Percentiles rank a stretch among this genome's conserved stretches.
phyloP scores from a whole-genome alignment of 2,329 filamentous ascomycete species.

The Sordariomycetes sp. region DNA sequence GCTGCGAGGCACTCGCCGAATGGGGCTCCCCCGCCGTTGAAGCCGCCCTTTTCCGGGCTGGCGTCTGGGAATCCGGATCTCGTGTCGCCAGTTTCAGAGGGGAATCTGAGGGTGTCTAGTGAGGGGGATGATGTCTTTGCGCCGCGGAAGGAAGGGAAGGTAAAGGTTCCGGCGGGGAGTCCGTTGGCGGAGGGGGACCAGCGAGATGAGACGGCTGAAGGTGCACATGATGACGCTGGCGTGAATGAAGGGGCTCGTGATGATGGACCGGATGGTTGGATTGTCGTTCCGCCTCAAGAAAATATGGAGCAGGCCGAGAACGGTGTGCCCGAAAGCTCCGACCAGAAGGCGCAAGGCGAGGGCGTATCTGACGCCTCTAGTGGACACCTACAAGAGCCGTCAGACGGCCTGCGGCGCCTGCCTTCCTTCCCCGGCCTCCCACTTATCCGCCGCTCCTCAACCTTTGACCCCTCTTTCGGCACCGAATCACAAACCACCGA shows the following conservation, averaged over 20 bases:
- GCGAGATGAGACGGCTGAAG: background rate
- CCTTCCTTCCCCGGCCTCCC: slow-evolving; percentile 44
- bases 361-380: background rate
- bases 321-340: background rate
- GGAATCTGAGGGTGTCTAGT: slow-evolving; percentile 4
- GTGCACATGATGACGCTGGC: background rate
- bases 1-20: background rate
- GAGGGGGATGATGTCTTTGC: slow-evolving; percentile 5
- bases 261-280: slow-evolving; percentile 13
- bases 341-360: background rate
- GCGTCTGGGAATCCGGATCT: slow-evolving; percentile 12
- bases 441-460: slow-evolving; percentile 43
- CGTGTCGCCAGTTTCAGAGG: slow-evolving; percentile 19
- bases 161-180: background rate
- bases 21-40: background rate
- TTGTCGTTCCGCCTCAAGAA: slow-evolving; percentile 12
- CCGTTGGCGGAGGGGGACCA: background rate
- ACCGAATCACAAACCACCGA: too few species aligned
- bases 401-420: slow-evolving; percentile 20
- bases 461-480: slow-evolving; percentile 24
- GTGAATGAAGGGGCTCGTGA: background rate
- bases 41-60: slow-evolving; percentile 6
- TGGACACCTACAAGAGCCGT: background rate
- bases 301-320: background rate
- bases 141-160: background rate